Evolutionary conservation across 805 yeast species (phyloP).

Genomic region (Nakazawaea populi): DNA sequence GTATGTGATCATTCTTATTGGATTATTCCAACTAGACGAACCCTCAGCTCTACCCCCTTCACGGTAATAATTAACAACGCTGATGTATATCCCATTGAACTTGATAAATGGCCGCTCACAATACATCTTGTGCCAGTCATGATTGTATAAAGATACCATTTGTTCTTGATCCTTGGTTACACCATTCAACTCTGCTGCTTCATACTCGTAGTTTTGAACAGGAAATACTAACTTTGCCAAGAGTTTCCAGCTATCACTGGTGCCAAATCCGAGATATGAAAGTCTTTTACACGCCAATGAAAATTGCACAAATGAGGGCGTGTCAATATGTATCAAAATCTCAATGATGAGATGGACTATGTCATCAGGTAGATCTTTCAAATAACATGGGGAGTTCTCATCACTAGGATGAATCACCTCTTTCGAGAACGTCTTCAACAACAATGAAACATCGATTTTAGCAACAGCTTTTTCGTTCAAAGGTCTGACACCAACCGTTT

Average conservation of each 20-base stretch:
- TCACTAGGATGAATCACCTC: constrained; percentile 21
- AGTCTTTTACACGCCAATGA: constrained; percentile 53
- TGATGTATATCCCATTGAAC: constrained; percentile 78
- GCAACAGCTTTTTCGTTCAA: constrained; percentile 31
- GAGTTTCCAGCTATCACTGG: constrained; percentile 42
- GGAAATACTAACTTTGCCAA: constrained; percentile 49
- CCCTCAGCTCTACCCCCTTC: constrained; percentile 74
- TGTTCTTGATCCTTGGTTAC: constrained; percentile 25
- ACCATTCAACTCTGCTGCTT: constrained; percentile 30
- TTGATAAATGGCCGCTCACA: constrained; percentile 69
- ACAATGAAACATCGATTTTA: constrained; percentile 33
- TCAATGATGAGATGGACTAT: constrained; percentile 46
- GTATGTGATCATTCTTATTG: constrained; percentile 80
- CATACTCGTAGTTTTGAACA: constrained; percentile 44
- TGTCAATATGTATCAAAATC: constrained; percentile 37
- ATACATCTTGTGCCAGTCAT: constrained; percentile 47
- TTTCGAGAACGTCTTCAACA: constrained; percentile 30
- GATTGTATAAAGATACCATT: constrained; percentile 35
- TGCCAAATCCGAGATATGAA: constrained; percentile 51
- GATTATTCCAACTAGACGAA: constrained; percentile 62
- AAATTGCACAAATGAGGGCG: constrained; percentile 62
- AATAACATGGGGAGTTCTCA: constrained; percentile 31
- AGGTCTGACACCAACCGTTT: constrained; percentile 13
- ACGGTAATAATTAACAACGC: constrained; percentile 77
- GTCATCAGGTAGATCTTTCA: constrained; percentile 51